These are phyloP conservation scores for Pseudoturritis turrita DNA, from an alignment of 345 rosid species.

Conservation along the genomic window DNA sequence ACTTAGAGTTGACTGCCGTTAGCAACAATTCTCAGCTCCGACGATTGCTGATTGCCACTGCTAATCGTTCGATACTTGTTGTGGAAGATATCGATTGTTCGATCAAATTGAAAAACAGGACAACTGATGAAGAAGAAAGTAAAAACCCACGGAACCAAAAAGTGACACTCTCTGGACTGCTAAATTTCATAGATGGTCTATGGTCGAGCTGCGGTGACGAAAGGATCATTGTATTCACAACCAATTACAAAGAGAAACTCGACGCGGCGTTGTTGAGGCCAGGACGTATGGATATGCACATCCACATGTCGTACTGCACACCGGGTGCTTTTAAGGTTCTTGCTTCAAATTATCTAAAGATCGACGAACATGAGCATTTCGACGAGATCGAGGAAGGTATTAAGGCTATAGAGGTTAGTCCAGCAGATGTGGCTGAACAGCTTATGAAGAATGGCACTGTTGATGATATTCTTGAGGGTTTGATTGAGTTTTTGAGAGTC, in stretches of 20 bases:
- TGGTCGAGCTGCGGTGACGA: constrained; percentile 64
- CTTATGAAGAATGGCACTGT: constrained; percentile 37
- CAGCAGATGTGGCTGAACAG: constrained; percentile 47
- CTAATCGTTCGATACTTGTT: constrained; percentile 60
- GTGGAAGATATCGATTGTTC: constrained; percentile 71
- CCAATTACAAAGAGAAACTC: constrained; percentile 54
- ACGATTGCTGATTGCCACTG: constrained; percentile 49
- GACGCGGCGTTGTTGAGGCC: constrained; percentile 60
- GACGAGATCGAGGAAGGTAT: constrained; percentile 32
- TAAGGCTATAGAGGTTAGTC: constrained; percentile 29
- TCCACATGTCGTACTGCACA: constrained; percentile 55
- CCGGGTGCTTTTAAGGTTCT: constrained; percentile 24
- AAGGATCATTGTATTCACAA: constrained; percentile 63
- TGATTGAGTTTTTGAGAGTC: constrained; percentile 32
- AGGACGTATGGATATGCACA: constrained; percentile 67
- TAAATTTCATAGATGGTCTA: constrained; percentile 64
- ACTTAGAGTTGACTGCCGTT: constrained; percentile 49
- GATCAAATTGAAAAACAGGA: constrained; percentile 45
- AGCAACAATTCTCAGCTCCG: constrained; percentile 45
- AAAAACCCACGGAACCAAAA: constrained; percentile 5
- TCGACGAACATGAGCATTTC: constrained; percentile 24
- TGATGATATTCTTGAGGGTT: constrained; percentile 27
- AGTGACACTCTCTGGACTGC: constrained; percentile 41
- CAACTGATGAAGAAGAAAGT: constrained; percentile 12
- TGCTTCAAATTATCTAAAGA: constrained; percentile 41